Evolutionary conservation across 164 flowering plant genomes (phyloP), one percentile per base, ranked within the genome.

Genomic region (Euptelea pleiosperma): DNA sequence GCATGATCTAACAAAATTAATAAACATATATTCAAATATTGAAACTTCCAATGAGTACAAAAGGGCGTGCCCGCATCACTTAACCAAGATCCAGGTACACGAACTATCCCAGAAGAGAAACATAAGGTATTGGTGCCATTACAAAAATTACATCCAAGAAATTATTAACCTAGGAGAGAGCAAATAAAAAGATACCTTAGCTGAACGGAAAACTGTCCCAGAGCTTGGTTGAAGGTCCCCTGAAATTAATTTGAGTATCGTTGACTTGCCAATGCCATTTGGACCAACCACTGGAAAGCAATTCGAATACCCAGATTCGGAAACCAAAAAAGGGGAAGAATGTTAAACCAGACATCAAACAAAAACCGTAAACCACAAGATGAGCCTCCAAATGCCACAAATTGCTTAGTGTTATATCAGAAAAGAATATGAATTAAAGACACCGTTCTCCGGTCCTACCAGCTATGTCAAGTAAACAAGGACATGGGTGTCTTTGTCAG

Each of bases 221-320:
- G 97, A 90, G 73, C 77, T 93, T 61, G 99, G 99, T 66, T 93
- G 99, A 60, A 93, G 88, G 10, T 93, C 99, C 57, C 99, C 99
- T 6, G 97, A 70, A 58, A 93, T 90, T 40, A 93, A 69, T 70
- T 93, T 93, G 42, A 93, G 97, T 58, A 93, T 88, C 10, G 99
- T 93, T 47, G 99, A 93, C 67, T 93, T 93, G 24, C 99, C 97
- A 68, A 93, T 93, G 41, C 99, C 99, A 85, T 93, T 93, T 18
- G 99, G 89, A 4, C 99, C 99, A 61, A 93, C 97, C 99, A 93
- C 99, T 90, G 81, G 15, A 77, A 39, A 63, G 25, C 19, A 64
- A 51, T 18, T 47, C 43, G 31, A 31, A 26, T 26, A 30, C n/a
- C 16, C 26, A 36, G 8, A 28, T 6, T 35, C 15, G 37, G 34